These are phyloP conservation scores for Petunia hybrid DNA, from an alignment of 305 asterid species.

Conservation along the genomic window DNA sequence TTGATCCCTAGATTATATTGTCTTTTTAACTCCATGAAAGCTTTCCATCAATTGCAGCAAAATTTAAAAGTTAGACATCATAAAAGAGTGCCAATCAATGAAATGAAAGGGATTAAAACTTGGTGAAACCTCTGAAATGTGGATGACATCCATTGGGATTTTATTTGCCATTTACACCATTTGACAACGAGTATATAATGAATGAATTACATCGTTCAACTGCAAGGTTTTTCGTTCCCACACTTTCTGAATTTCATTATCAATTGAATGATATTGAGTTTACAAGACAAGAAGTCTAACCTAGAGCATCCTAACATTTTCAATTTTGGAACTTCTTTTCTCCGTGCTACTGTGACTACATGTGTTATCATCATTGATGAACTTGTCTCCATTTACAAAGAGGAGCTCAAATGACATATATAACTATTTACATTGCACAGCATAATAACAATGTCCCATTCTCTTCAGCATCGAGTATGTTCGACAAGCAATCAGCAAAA, in stretches of 20 bases:
- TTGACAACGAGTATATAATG: not conserved
- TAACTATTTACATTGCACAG: slow-evolving; percentile 72
- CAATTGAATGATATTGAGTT: slow-evolving; percentile 23
- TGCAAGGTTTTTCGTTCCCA: slow-evolving; percentile 15
- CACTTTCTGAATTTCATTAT: slow-evolving; percentile 35
- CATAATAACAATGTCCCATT: slow-evolving; percentile 39
- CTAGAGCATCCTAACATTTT: slow-evolving; percentile 43
- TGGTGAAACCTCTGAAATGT: slow-evolving; percentile 12
- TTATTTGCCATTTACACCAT: not conserved
- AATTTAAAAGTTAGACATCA: not conserved
- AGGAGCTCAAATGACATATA: slow-evolving; percentile 61
- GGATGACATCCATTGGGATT: slow-evolving; percentile 6
- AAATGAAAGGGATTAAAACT: not conserved
- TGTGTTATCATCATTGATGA: slow-evolving; percentile 49
- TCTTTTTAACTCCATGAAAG: not conserved
- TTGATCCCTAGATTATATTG: not conserved
- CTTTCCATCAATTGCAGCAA: slow-evolving; percentile 6
- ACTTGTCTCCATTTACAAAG: slow-evolving; percentile 60
- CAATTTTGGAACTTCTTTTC: slow-evolving; percentile 38
- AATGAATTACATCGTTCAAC: not conserved
- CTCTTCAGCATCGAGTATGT: slow-evolving; percentile 38
- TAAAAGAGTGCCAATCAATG: not conserved
- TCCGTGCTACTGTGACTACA: slow-evolving; percentile 45
- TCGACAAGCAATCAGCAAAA: slow-evolving; percentile 35
- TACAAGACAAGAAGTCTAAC: slow-evolving; percentile 37